Base-by-base conservation (phyloP, 2,329 filamentous ascomycete species). In the Aspergillus melleus region DNA sequence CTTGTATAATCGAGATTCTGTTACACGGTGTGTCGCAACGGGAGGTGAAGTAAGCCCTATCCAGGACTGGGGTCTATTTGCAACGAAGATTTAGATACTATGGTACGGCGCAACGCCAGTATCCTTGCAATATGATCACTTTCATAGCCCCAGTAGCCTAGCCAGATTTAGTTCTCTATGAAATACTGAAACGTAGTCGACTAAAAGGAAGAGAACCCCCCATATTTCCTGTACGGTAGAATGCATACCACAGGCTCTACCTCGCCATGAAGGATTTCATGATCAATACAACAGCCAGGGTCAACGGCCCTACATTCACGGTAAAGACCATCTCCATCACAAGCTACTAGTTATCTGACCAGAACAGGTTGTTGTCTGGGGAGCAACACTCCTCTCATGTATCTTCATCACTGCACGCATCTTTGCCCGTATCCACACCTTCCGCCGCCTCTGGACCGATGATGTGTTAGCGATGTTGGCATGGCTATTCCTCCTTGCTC, bases 401-500 rank as follows among this genome's bases (percentile, higher is more conserved):
- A 11, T 54, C 39, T 54, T 54, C 52, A 26, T 54, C 14, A 12
- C 26, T 6, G 52, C 42, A 9, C 52, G 52, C n/a, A 30, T 44
- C 12, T 5, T 29, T n/a, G 26, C 42, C 24, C 52, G 52, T 9
- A 16, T 54, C 22, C 22, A 11, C 14, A 54, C 52, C 19, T 54
- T 54, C 16, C 52, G 52, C 24, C 52, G 52, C 16, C 39, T 54
- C 39, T 54, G 39, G 22, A 6, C 32, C 39, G 52, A 54, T 19
- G 52, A 54, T 44, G 22, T 44, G 4, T 22, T 54, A 9, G 52
- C 42, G 12, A n/a, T 54, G 3, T 19, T 46, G 14, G 52, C 52
- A 26, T 54, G 52, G 52, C 4, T 49, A 12, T 29, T 47, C 8
- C 26, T 44, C 14, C 36, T 54, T 19, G 42, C 42, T 12, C 29